Evolutionary conservation across 192 early-diverging fungal species (phyloP).

Genomic region (Coemansia javaensis): DNA sequence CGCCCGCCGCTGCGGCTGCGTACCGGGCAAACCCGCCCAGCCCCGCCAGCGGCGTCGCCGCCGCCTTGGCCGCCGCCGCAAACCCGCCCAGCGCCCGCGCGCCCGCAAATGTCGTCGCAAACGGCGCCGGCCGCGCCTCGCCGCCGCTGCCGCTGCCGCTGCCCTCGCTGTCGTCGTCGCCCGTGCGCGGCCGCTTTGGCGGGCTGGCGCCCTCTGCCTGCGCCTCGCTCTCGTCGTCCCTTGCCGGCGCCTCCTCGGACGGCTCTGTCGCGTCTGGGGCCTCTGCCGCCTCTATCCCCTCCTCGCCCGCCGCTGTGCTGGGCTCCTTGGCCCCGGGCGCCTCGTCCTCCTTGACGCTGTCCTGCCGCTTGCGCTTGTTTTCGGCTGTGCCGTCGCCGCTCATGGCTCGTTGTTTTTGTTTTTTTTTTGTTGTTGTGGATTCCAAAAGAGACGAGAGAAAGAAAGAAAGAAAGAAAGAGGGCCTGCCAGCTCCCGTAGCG

Average conservation of each 20-base stretch:
- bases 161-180: slow-evolving; percentile 10
- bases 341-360: slow-evolving; percentile 22
- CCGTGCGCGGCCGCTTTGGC: slow-evolving; percentile 41
- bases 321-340: neutral
- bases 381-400: neutral
- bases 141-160: neutral
- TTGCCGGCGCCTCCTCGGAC: neutral
- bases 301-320: too few species aligned
- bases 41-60: slow-evolving; percentile 25
- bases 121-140: slow-evolving; percentile 1
- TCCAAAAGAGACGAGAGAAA: slow-evolving; percentile 6
- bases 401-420: neutral
- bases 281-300: neutral
- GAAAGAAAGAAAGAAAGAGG: slow-evolving; percentile 5
- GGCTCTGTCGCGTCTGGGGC: neutral
- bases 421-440: neutral
- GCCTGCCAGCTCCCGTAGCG: too few species aligned
- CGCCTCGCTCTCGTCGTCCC: neutral
- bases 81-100: slow-evolving; percentile 25
- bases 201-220: slow-evolving; percentile 27
- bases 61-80: slow-evolving; percentile 25
- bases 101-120: slow-evolving; percentile 21
- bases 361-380: slow-evolving; percentile 48
- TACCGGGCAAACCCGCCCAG: slow-evolving; percentile 42
- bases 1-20: slow-evolving; percentile 11